Percentiles rank a stretch among this genome's conserved stretches.
Evolutionary conservation across 352 stramenopile genomes (phyloP).

Genomic region (Phytophthora idaei): DNA sequence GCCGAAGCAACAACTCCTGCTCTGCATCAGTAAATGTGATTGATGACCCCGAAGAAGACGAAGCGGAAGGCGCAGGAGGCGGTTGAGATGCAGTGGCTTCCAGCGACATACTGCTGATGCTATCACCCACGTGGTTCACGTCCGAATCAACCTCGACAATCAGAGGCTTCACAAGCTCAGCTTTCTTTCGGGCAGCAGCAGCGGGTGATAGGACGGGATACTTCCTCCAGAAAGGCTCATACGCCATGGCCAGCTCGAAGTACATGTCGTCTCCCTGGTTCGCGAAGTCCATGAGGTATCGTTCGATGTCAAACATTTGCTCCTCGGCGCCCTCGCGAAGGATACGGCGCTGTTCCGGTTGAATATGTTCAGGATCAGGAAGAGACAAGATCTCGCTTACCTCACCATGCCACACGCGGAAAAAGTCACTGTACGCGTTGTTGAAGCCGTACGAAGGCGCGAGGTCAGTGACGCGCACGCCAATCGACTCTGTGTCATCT

Average conservation of each 20-base stretch:
- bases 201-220: constrained; percentile 33
- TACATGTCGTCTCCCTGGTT: constrained; percentile 94
- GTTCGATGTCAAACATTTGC: constrained; percentile 94
- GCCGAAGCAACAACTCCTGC: constrained; percentile 70
- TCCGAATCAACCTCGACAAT: constrained; percentile 49
- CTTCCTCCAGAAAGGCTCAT: constrained; percentile 90
- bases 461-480: constrained; percentile 53
- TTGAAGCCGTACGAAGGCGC: constrained; percentile 94
- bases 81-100: constrained; percentile 11
- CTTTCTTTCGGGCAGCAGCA: constrained; percentile 10
- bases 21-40: constrained; percentile 63
- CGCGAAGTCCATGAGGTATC: constrained; percentile 95
- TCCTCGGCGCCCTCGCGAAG: constrained; percentile 90
- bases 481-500: constrained; percentile 13
- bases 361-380: constrained; percentile 86
- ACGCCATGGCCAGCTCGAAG: constrained; percentile 89
- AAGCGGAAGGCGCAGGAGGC: not conserved
- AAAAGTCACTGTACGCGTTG: constrained; percentile 93
- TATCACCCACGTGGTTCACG: constrained; percentile 27
- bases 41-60: constrained; percentile 6
- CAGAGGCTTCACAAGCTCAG: constrained; percentile 25
- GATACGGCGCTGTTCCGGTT: constrained; percentile 66
- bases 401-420: constrained; percentile 90
- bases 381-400: constrained; percentile 94
- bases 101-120: constrained; percentile 33